These are phyloP conservation scores for Cardamine chenopodiifolia DNA, from an alignment of 345 rosid species.

Conservation along the genomic window DNA sequence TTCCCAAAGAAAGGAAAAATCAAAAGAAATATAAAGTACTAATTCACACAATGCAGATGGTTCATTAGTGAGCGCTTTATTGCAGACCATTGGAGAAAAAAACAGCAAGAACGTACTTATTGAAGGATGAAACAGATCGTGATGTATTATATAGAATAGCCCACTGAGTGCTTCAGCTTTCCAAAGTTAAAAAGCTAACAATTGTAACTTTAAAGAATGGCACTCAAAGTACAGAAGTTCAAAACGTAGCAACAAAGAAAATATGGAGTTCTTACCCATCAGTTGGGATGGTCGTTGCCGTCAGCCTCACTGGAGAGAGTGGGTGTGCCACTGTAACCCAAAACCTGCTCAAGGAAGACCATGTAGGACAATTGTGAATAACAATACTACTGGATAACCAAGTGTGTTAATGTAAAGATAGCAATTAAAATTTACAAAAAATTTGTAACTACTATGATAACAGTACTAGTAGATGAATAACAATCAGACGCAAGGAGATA, in stretches of 20 bases:
- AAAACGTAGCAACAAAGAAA: background rate
- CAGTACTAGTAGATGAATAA: background rate
- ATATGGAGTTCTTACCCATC: constrained; percentile 68
- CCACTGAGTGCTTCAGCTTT: constrained; percentile 14
- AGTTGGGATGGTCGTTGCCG: constrained; percentile 54
- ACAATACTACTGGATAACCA: constrained; percentile 2
- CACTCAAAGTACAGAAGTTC: background rate
- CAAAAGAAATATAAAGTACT: constrained; percentile 7
- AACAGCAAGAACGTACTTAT: background rate
- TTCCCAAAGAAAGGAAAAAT: background rate
- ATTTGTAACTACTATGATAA: background rate
- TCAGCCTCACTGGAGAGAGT: constrained; percentile 66
- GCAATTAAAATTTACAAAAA: background rate
- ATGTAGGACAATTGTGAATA: background rate
- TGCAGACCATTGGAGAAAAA: constrained; percentile 4
- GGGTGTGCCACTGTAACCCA: constrained; percentile 73
- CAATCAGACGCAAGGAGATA: background rate
- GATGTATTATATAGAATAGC: constrained; percentile 7
- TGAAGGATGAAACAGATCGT: constrained; percentile 16
- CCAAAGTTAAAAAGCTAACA: background rate
- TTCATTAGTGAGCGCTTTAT: constrained; percentile 7
- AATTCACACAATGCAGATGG: constrained; percentile 5
- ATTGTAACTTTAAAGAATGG: constrained; percentile 14
- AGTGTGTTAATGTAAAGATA: background rate
- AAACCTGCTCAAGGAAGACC: constrained; percentile 58